phyloP scores from a whole-genome alignment of 2,329 filamentous ascomycete genomes.

The Aspergillus chevalieri region DNA sequence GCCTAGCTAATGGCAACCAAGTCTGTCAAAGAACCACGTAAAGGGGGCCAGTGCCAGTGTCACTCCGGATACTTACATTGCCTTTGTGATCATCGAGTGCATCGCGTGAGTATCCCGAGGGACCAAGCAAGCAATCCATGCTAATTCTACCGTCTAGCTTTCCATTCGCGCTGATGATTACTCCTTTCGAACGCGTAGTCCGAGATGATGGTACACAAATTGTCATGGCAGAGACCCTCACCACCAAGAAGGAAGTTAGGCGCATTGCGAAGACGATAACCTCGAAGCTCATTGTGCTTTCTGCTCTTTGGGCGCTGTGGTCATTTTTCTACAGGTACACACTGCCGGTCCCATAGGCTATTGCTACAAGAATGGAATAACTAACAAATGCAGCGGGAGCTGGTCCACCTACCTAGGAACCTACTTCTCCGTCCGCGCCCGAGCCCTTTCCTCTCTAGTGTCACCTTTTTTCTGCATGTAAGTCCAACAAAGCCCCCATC shows the following conservation, averaged over 20 bases:
- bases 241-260: conserved; percentile 36
- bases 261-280: conserved; percentile 35
- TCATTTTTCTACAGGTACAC: conserved; percentile 41
- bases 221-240: conserved; percentile 36
- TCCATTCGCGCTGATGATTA: conserved; percentile 43
- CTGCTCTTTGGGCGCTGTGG: conserved; percentile 41
- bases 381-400: conserved; percentile 28
- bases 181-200: conserved; percentile 41
- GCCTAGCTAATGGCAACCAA: conserved; percentile 6
- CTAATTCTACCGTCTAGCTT: conserved; percentile 18
- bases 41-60: conserved; percentile 34
- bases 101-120: conserved; percentile 29
- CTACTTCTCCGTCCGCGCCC: conserved; percentile 41
- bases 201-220: conserved; percentile 43
- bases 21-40: conserved; percentile 34
- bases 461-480: conserved; percentile 48
- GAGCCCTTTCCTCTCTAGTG: conserved; percentile 41
- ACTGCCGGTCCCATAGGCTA: not conserved
- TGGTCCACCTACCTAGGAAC: conserved; percentile 43
- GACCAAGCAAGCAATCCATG: not conserved
- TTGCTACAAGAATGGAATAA: not conserved
- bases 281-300: conserved; percentile 36
- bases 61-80: conserved; percentile 42
- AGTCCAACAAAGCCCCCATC: conserved; percentile 7
- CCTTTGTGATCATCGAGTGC: conserved; percentile 44